Base-by-base conservation (phyloP, 495 filamentous ascomycete species). In the Lophiotrema nucula region DNA sequence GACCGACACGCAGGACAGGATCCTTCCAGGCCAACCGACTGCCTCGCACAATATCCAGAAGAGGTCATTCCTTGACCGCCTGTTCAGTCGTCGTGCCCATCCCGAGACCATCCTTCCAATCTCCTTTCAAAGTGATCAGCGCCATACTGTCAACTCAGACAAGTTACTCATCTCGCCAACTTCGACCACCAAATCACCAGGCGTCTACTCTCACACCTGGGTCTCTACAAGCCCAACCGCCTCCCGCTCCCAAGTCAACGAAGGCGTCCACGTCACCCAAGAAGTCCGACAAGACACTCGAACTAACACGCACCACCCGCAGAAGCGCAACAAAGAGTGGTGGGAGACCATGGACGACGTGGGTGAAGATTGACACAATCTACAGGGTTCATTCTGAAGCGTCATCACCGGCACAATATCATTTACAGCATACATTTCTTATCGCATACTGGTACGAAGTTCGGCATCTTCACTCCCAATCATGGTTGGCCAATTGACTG, bases 231-330 rank as follows among this genome's bases (percentile, higher is more conserved):
- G 25, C 16, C 12, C 19, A 22, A 26, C 24, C 31, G 19, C 22
- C 18, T 16, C 12, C 10, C n/a, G 42, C 2, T 1, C 19, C 13
- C 21, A 21, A 13, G 31, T 26, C 15, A 22, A 26, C 23, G 31
- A 53, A 3, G 50, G 49, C 21, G 50, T 60, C 4, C 43, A 50
- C 24, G 50, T 60, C 50, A 19, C 49, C 18, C 43, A 42, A 3
- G 58, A 60, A 27, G 58, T 60, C n/a, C 58, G 37, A 4, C 58
- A 60, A 48, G 47, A 52, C 27, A 10, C 22, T 46, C 55, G 15
- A 8, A 18, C 6, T n/a, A 23, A 50, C 4, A 15, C 31, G 31
- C 8, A 35, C 31, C 8, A 35, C 8, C 8, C 8, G 31, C 8
- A 35, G 31, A 35, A 35, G n/a, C n/a, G n/a, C n/a, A n/a, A n/a